Base-by-base conservation (phyloP, 225 moss, liverwort and hornwort species). In the Physcomitrellopsis africana region DNA sequence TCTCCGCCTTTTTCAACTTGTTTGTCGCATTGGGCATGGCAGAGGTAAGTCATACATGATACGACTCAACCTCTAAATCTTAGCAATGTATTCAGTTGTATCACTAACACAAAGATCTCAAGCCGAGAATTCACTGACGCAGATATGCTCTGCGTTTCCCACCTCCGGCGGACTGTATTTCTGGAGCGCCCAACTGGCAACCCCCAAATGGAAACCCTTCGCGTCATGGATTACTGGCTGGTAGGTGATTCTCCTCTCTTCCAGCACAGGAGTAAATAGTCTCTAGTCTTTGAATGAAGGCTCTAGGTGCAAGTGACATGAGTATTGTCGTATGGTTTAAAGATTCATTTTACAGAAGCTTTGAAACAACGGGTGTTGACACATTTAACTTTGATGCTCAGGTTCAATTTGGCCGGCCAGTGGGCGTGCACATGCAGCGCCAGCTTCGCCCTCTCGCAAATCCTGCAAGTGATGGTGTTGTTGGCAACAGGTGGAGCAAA, bases 361-460 rank as follows among this genome's bases (percentile, higher is more conserved):
- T 29, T 29, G 29, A 29, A 29, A 29, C 29, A 29, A 29, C 4
- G 29, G 0, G 1, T 18, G 48, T 43, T 47, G 20, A 13, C 11
- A 46, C 13, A 20, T 9, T 46, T 15, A 20, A 44, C 18, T 10
- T 43, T 60, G 60, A 44, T 5, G 41, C 3, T 3, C 20, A 55
- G 69, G 69, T 54, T 11, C 10, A 69, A 69, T 14, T 52, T 55
- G 5, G 12, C 51, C 41, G 69, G 69, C 7, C 82, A 89, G 87
- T 85, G 87, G 90, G 85, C 90, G 56, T 77, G 60, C 29, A 82
- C 82, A 61, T 70, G 84, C 42, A 88, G 91, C 63, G 84, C 77
- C 45, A 43, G 75, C 74, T 91, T 82, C 60, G 80, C 84, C 26
- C 55, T 91, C 44, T 82, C 86, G 13, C 66, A 66, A 5, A 60